These are phyloP conservation scores for Sisymbrium altissimum DNA, from an alignment of 345 rosid genomes.

Conservation along the genomic window DNA sequence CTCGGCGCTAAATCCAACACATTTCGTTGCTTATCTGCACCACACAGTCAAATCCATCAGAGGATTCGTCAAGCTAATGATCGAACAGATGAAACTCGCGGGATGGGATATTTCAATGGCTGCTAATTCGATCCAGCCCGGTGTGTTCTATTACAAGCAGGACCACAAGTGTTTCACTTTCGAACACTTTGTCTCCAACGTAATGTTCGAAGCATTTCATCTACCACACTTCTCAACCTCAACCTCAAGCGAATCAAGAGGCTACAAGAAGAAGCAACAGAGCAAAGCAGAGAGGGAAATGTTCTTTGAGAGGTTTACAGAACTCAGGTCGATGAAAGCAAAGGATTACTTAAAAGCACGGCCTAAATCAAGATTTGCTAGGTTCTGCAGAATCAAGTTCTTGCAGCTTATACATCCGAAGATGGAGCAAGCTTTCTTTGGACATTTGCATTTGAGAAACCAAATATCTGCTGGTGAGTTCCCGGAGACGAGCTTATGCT, in stretches of 20 bases:
- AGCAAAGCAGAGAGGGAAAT: conserved; percentile 30
- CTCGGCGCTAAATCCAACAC: conserved; percentile 51
- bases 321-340: conserved; percentile 53
- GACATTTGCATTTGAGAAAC: conserved; percentile 50
- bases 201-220: conserved; percentile 59
- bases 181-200: conserved; percentile 68
- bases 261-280: conserved; percentile 26
- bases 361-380: conserved; percentile 73
- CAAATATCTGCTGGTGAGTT: conserved; percentile 51
- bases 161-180: conserved; percentile 82
- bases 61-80: conserved; percentile 63
- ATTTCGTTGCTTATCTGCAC: conserved; percentile 53
- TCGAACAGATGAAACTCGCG: conserved; percentile 62
- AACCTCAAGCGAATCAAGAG: conserved; percentile 41
- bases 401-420: conserved; percentile 67
- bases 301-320: conserved; percentile 62
- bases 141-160: conserved; percentile 52
- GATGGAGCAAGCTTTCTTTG: conserved; percentile 74
- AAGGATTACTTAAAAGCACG: conserved; percentile 45
- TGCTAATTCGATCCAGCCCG: conserved; percentile 55
- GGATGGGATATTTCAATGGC: conserved; percentile 77
- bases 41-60: conserved; percentile 63
- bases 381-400: conserved; percentile 63
- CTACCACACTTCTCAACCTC: conserved; percentile 49
- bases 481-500: conserved; percentile 56